Evolutionary conservation across 2,329 filamentous ascomycete species (phyloP).

Genomic region (Exophiala dermatitidis): DNA sequence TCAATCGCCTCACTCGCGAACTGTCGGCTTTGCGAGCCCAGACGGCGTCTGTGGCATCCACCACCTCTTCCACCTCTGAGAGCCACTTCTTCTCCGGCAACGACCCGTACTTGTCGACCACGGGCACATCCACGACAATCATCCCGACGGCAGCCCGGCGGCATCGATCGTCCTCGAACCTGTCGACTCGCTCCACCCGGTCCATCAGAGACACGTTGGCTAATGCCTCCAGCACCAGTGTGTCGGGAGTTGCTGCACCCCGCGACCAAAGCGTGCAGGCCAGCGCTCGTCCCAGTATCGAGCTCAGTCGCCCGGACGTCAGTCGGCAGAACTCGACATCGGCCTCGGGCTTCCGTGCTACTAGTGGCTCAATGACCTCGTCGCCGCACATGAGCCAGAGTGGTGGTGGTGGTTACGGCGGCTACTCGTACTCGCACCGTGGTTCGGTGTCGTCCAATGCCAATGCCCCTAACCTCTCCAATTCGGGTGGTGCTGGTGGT

Average conservation of each 20-base stretch:
- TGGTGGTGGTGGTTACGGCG: not conserved
- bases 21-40: conserved; percentile 71
- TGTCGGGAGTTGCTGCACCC: conserved; percentile 40
- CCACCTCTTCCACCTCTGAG: conserved; percentile 50
- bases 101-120: conserved; percentile 31
- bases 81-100: conserved; percentile 35
- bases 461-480: conserved; percentile 1
- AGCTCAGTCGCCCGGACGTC: conserved; percentile 27
- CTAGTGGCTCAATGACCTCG: conserved; percentile 9
- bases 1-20: conserved; percentile 88
- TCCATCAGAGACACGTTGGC: conserved; percentile 25
- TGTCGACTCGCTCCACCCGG: conserved; percentile 40
- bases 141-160: conserved; percentile 50
- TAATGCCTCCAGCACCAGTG: conserved; percentile 26
- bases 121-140: conserved; percentile 40
- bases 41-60: conserved; percentile 57
- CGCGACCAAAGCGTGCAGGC: conserved; percentile 31
- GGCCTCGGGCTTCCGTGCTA: conserved; percentile 29
- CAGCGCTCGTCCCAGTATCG: conserved; percentile 20
- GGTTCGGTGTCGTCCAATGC: conserved; percentile 19
- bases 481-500: not conserved
- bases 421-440: conserved; percentile 16
- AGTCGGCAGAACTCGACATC: conserved; percentile 40
- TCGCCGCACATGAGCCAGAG: conserved; percentile 17
- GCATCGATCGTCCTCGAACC: conserved; percentile 51